These are phyloP conservation scores for Fusarium luffae DNA, from an alignment of 2,329 filamentous ascomycete genomes.

Conservation along the genomic window DNA sequence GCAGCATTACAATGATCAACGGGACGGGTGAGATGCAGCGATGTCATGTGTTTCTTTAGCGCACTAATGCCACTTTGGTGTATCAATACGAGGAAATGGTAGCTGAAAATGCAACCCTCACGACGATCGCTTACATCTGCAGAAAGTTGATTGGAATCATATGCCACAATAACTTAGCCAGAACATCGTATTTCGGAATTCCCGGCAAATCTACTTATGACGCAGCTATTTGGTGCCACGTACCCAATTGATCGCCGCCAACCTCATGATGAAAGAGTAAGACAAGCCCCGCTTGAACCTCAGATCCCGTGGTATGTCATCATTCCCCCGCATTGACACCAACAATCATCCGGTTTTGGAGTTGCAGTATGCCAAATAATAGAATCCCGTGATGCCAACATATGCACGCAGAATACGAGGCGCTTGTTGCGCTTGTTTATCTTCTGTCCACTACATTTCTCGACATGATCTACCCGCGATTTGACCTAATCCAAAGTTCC, in stretches of 20 bases:
- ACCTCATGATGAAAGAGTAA: background rate
- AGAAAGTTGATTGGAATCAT: background rate
- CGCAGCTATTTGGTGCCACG: background rate
- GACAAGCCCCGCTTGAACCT: background rate
- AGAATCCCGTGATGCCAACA: background rate
- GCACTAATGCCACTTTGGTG: background rate
- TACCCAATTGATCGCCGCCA: background rate
- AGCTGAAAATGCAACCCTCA: background rate
- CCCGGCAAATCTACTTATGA: background rate
- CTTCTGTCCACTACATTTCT: too few species aligned
- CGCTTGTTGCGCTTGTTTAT: too few species aligned
- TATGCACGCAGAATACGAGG: background rate
- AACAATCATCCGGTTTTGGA: background rate
- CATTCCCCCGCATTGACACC: background rate
- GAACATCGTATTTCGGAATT: background rate
- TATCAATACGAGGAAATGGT: slow-evolving; percentile 5
- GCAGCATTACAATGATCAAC: background rate
- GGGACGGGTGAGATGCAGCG: background rate
- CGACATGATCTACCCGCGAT: fast-evolving
- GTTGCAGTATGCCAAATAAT: background rate
- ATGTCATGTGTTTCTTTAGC: background rate
- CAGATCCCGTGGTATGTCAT: background rate
- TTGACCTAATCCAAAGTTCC: too few species aligned
- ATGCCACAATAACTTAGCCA: background rate
- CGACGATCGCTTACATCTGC: background rate